Evolutionary conservation across 257 asterid species (phyloP), one percentile per base, ranked within the genome.

Genomic region (Solanum chaucha): DNA sequence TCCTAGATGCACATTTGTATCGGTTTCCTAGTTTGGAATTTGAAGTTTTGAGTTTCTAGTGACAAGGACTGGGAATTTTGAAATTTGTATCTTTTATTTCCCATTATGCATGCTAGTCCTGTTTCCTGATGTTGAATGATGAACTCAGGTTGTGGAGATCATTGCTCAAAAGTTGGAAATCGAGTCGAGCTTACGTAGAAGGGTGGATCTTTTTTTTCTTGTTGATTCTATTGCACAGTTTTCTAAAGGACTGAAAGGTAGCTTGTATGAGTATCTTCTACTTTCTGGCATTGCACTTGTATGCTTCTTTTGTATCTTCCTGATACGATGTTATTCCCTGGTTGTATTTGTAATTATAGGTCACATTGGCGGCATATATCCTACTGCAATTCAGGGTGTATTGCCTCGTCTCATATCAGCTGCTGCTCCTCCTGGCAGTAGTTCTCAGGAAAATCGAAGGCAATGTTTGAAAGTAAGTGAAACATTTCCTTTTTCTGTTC

Each of bases 341-440:
- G 90, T 92, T 88, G 90, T 46, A 55, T 84, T 87, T 36, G 48
- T 68, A 83, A 89, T 89, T 91, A 88, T 93, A 96, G 99, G 99
- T 88, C 94, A 94, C 75, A 86, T 89, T 86, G 93, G 95, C 83
- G 95, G 95, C 59, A 86, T 94, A 87, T 96, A 94, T 92, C 99
- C 97, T 35, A 91, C 95, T 15, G 98, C 97, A 20, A 91, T 96
- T 89, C 98, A 94, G 90, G 93, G 94, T 24, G 88, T 93, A 75
- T 90, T 96, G 90, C 98, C 95, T 38, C 98, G 98, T 65, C 89
- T 96, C 71, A 83, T 96, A 88, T 90, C 94, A 80, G 99, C 99
- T 85, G 98, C 99, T 87, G 98, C 97, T 86, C 98, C 98, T 88
- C 96, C 97, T 86, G 92, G 97, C 87, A 91, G 93, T 88, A 92